Evolutionary conservation across 2,329 filamentous ascomycete species (phyloP).

Genomic region (Trichoderma endophyticum): DNA sequence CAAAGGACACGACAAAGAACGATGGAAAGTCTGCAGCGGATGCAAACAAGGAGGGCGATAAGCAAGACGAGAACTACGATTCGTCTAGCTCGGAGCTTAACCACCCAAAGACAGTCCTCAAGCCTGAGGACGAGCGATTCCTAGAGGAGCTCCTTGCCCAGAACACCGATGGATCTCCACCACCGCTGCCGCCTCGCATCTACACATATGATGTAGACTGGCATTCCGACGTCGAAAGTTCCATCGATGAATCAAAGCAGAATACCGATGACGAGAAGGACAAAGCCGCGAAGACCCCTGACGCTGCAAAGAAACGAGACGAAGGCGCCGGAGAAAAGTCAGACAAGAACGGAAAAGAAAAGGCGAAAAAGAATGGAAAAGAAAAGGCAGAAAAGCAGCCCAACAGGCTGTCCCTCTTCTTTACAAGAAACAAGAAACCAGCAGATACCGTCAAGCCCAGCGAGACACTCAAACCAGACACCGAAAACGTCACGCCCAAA

Average conservation of each 20-base stretch:
- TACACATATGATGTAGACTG: conserved; percentile 51
- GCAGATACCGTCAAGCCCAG: conserved; percentile 22
- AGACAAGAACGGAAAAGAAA: conserved; percentile 29
- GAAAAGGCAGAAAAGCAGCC: conserved; percentile 34
- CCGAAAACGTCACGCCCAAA: conserved; percentile 34
- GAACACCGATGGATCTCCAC: conserved; percentile 42
- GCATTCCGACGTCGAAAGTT: conserved; percentile 36
- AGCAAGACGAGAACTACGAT: conserved; percentile 20
- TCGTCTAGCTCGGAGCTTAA: conserved; percentile 29
- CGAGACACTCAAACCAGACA: conserved; percentile 34
- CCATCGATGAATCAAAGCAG: conserved; percentile 26
- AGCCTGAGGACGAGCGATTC: conserved; percentile 57
- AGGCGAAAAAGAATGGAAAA: conserved; percentile 32
- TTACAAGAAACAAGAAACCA: conserved; percentile 40
- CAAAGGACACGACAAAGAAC: conserved; percentile 28
- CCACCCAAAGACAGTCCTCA: conserved; percentile 45
- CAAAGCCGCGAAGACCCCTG: background rate
- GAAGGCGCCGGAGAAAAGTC: conserved; percentile 32
- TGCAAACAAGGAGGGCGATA: background rate
- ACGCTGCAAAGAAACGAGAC: background rate
- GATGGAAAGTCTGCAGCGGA: background rate
- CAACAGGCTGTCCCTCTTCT: conserved; percentile 36
- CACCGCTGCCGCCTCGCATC: conserved; percentile 54
- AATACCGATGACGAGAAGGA: conserved; percentile 17
- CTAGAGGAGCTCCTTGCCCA: conserved; percentile 51